Evolutionary conservation across 2,329 filamentous ascomycete genomes (phyloP), one percentile per base, ranked within the genome.

Genomic region (Neofusicoccum sp.): DNA sequence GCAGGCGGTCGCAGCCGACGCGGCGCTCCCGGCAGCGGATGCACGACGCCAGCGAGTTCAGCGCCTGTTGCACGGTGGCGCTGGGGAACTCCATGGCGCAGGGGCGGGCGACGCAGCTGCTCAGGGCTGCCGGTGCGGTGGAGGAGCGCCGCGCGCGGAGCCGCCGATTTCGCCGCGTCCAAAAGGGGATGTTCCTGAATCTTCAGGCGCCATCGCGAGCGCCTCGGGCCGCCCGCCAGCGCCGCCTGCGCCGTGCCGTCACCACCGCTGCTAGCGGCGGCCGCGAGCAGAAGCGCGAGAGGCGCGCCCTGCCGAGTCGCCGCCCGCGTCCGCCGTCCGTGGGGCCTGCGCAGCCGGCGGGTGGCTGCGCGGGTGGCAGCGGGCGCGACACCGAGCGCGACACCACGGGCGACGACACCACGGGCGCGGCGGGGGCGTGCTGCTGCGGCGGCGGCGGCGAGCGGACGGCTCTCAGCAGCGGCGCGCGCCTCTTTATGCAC

Each of bases 21-120:
- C 61, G 61, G 14, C 61, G 47, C 39, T 63, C 61, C 16, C 61
- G 61, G 48, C 61, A 63, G 61, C 61, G 61, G 52, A 63, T 58
- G 61, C 61, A 63, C 12, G 61, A 63, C 11, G 61, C 52, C 34
- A 63, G 61, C 33, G 52, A 58, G 45, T 63, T 63, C 44, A 63
- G 54, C 28, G 61, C 61, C 43, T 48, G 44, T 34, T 63, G 37
- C 34, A 63, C 61, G 34, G 44, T 54, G 28, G 44, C 61, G 36
- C 39, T 58, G 43, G 44, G 45, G 52, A 63, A 58, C 34, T 63
- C 52, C 61, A 58, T 58, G n/a, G 36, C 31, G 34, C 6, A 12
- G 44, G 12, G 48, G 45, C 16, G 37, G 36, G n/a, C 9, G 37
- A 31, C 45, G 36, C 14, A 4, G 1, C 34, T 31, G n/a, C n/a